Conservation (phyloP, 192 early-diverging fungal species). For the Hyaloraphidium curvatum region DNA sequence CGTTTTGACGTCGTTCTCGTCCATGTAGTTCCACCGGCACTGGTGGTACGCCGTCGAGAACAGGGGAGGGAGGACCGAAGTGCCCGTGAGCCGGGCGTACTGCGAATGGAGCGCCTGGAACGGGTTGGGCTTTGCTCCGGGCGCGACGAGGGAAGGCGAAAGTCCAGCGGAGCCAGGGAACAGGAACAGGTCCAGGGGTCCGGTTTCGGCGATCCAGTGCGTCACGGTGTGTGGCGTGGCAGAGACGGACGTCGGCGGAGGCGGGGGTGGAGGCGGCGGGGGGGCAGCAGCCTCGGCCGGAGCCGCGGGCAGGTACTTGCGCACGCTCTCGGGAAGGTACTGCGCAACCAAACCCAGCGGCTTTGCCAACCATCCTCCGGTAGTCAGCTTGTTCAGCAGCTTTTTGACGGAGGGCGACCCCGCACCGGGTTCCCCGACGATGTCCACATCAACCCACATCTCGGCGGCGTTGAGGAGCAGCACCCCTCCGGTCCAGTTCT, state of each 20-base stretch:
- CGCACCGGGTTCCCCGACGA: conserved; percentile 25
- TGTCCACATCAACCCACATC: conserved; percentile 94
- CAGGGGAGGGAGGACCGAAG: conserved; percentile 58
- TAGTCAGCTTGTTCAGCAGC: no score
- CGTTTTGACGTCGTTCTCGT: conserved; percentile 66
- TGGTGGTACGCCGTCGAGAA: conserved; percentile 93
- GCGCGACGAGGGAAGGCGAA: not conserved
- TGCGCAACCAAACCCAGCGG: no score
- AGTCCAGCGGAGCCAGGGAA: conserved; percentile 48
- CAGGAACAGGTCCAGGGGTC: conserved; percentile 72
- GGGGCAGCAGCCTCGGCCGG: no score
- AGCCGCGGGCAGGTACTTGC: no score
- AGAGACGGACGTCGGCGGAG: no score
- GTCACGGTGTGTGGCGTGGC: no score
- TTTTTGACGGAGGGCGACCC: no score
- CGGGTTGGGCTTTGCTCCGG: no score
- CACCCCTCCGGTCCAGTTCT: conserved; percentile 50
- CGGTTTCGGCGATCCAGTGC: conserved; percentile 91
- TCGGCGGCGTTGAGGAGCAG: conserved; percentile 91
- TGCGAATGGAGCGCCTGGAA: conserved; percentile 47
- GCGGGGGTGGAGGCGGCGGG: no score
- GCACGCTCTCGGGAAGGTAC: no score
- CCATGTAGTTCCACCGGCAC: conserved; percentile 95
- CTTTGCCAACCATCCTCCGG: no score
- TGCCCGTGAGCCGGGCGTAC: conserved; percentile 61